Evolutionary conservation across 139 green algal genomes (phyloP), one percentile per base, ranked within the genome.

Genomic region (Volvox reticuliferus): DNA sequence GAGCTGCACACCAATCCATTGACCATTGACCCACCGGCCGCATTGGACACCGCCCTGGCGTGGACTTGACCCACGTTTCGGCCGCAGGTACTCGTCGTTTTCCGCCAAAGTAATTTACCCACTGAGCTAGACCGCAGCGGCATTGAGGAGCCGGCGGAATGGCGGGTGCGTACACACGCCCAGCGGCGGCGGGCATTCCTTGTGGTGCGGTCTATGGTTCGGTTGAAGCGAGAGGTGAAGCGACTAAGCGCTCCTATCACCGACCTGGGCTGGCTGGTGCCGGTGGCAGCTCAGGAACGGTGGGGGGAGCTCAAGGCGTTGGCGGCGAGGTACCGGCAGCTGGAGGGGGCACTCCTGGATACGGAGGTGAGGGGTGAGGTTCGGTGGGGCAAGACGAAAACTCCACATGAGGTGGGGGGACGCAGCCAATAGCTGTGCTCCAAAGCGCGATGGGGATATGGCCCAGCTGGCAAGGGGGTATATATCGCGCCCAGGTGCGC

Each of bases 191-290:
- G 78, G n/a, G 88, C 78, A 0, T 79, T 91, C 63, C 88, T 91
- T 21, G 79, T 81, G 65, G 88, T 91, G 35, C 88, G 79, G 37
- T 75, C 79, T 19, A 44, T 91, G 88, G 78, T 87, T 63, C 78
- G 88, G 62, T 79, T 91, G 9, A 91, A 90, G 86, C 86, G 86
- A 1, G 86, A 90, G 86, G 73, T 90, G 30, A 83, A 75, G 86
- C 71, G 73, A 13, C 86, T 90, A 33, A n/a, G 30, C 12, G 55
- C 21, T 22, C 86, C 86, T 30, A 76, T 90, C 73, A 1, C 9
- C 1, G 86, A 90, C 73, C 86, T 90, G 86, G 73, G 50, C 44
- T 90, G 86, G 86, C 71, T 90, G 86, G 12, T 90, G 44, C 86
- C 86, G 50, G 86, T 90, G 44, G 86, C 86, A 32, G 86, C 86